Evolutionary conservation across 140 eudicot species (phyloP).

Genomic region (Oenanthe javanica): DNA sequence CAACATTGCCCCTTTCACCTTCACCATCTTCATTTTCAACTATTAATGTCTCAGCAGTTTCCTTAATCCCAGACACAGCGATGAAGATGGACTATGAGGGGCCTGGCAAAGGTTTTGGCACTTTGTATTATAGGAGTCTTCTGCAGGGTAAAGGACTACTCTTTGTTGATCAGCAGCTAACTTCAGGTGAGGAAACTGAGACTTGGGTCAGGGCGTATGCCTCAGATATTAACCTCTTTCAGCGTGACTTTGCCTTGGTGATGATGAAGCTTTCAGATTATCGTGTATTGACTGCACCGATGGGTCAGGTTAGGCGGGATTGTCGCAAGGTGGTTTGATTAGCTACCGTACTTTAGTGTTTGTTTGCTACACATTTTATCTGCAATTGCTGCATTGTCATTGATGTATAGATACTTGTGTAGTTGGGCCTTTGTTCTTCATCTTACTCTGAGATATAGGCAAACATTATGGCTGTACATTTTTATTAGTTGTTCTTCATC

Average conservation of each 20-base stretch:
- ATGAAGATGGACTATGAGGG: conserved; percentile 76
- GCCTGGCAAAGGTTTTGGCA: conserved; percentile 55
- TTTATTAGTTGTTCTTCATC: no score
- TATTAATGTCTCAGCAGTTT: conserved; percentile 21
- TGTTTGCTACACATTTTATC: background rate
- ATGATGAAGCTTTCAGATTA: no score
- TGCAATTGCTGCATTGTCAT: background rate
- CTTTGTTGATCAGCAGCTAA: conserved; percentile 77
- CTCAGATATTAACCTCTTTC: conserved; percentile 51
- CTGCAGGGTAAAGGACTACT: conserved; percentile 57
- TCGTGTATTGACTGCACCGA: no score
- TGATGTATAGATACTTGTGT: background rate
- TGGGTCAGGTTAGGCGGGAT: background rate
- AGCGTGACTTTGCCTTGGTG: conserved; percentile 26
- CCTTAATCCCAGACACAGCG: conserved; percentile 25
- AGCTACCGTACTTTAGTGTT: background rate
- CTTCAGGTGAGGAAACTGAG: conserved; percentile 56
- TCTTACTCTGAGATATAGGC: background rate
- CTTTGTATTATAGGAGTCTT: conserved; percentile 57
- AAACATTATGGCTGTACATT: background rate
- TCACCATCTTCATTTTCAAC: conserved; percentile 38
- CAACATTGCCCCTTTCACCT: conserved; percentile 21
- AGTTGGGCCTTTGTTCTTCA: background rate
- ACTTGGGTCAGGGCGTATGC: conserved; percentile 68
- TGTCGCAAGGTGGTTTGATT: conserved; percentile 34